Evolutionary conservation across 352 stramenopile species (phyloP).

Genomic region (Phytophthora cryptogea): DNA sequence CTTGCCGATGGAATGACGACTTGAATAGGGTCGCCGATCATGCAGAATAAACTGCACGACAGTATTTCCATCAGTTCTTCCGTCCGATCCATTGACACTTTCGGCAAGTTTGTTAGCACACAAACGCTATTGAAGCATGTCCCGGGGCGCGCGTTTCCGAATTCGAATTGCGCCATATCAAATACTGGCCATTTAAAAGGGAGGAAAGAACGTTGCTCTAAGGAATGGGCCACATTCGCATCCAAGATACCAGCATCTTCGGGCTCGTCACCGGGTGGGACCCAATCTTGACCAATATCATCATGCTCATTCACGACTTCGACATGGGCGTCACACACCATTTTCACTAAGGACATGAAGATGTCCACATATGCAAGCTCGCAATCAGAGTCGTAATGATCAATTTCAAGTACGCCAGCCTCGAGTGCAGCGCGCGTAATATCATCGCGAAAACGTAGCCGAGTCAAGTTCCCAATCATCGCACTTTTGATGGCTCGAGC

Average conservation of each 20-base stretch:
- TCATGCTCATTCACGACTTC: conserved; percentile 37
- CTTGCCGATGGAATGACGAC: conserved; percentile 75
- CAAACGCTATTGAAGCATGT: conserved; percentile 87
- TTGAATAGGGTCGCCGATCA: conserved; percentile 84
- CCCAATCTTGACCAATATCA: conserved; percentile 10
- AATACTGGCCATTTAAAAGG: conserved; percentile 89
- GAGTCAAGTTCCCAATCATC: conserved; percentile 55
- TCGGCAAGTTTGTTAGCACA: conserved; percentile 81
- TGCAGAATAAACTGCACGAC: conserved; percentile 76
- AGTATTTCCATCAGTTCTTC: conserved; percentile 79
- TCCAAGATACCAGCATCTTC: conserved; percentile 3
- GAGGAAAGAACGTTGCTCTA: conserved; percentile 35
- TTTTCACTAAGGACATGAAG: conserved; percentile 76
- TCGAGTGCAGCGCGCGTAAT: conserved; percentile 55
- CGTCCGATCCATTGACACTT: conserved; percentile 72
- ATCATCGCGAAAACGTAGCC: conserved; percentile 53
- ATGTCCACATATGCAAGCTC: conserved; percentile 85
- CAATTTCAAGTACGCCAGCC: conserved; percentile 61
- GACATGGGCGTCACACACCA: conserved; percentile 74
- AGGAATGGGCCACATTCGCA: neutral
- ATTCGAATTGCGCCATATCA: conserved; percentile 90
- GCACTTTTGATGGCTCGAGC: conserved; percentile 57
- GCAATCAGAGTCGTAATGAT: conserved; percentile 71
- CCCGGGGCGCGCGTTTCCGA: conserved; percentile 71
- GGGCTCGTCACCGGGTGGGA: neutral